Evolutionary conservation across 495 filamentous ascomycete genomes (phyloP).

Genomic region (Lepidopterella palustris): DNA sequence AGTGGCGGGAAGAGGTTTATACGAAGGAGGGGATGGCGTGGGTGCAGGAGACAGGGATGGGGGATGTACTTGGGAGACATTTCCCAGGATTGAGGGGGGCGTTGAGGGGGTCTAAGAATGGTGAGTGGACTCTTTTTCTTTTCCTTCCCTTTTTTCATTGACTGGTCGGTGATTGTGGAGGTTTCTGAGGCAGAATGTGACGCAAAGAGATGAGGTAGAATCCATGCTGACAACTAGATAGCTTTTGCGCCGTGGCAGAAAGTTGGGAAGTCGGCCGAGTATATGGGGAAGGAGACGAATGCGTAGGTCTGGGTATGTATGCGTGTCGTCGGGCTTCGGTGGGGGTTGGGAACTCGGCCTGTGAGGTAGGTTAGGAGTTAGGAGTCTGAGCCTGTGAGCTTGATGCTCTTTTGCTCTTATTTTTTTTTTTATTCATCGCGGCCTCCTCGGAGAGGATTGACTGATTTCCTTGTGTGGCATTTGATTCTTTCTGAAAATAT

Average conservation of each 20-base stretch:
- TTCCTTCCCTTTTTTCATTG: slow-evolving; percentile 34
- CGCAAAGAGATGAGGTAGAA: neutral
- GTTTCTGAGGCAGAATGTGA: neutral
- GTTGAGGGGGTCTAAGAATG: slow-evolving; percentile 31
- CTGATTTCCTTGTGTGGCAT: too few species aligned
- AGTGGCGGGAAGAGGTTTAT: slow-evolving; percentile 36
- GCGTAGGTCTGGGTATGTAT: neutral
- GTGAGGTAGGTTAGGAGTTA: too few species aligned
- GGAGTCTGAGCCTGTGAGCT: too few species aligned
- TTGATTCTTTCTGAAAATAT: too few species aligned
- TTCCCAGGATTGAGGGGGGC: neutral
- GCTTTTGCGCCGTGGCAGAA: slow-evolving; percentile 39
- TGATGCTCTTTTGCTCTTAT: too few species aligned
- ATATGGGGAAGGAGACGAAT: slow-evolving; percentile 35
- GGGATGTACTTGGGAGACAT: neutral
- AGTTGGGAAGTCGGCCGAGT: slow-evolving; percentile 25
- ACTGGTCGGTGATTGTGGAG: slow-evolving; percentile 29
- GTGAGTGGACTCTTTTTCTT: slow-evolving; percentile 29
- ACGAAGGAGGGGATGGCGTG: slow-evolving; percentile 38
- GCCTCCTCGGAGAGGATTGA: too few species aligned
- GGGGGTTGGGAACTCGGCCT: too few species aligned
- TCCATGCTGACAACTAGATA: too few species aligned
- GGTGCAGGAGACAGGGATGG: slow-evolving; percentile 27
- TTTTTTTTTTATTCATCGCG: too few species aligned
- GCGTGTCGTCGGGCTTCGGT: too few species aligned